phyloP scores from a whole-genome alignment of 108 stramenopile genomes.

The Pelagomonas calceolata region DNA sequence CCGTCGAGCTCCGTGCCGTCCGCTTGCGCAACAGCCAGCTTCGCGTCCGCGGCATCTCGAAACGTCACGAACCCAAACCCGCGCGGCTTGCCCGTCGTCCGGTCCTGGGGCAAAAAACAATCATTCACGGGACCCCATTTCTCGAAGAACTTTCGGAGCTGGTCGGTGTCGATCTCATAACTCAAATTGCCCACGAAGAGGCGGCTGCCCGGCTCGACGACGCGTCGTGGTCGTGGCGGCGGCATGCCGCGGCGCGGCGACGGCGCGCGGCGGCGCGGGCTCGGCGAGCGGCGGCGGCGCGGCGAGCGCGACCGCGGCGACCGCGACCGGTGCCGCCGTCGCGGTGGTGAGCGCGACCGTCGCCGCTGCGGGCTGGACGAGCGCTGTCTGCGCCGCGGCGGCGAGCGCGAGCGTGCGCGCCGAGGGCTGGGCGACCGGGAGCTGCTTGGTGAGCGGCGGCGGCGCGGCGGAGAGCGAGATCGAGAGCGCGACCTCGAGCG shows the following conservation, averaged over 20 bases:
- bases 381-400: too few relatives aligned
- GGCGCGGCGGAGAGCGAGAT: too few relatives aligned
- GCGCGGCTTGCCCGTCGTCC: slow-evolving; percentile 61
- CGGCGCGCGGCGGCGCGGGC: too few relatives aligned
- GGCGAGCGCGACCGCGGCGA: not conserved
- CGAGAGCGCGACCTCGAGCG: too few relatives aligned
- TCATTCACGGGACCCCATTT: slow-evolving; percentile 54
- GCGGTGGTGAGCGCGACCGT: not conserved
- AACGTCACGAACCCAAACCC: slow-evolving; percentile 83
- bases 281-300: too few relatives aligned
- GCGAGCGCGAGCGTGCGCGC: too few relatives aligned
- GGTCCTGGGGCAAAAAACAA: slow-evolving; percentile 70
- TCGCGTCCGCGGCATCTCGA: slow-evolving; percentile 56
- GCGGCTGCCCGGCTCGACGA: not conserved
- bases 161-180: not conserved
- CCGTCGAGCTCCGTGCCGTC: slow-evolving; percentile 73
- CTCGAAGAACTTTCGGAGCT: not conserved
- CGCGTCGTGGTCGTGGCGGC: not conserved
- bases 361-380: not conserved
- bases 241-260: too few relatives aligned
- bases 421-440: too few relatives aligned
- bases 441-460: too few relatives aligned
- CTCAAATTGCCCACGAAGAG: slow-evolving; percentile 9
- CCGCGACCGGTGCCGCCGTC: not conserved
- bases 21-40: slow-evolving; percentile 51